Conservation (phyloP, 768 basidiomycete genomes). For the Boletus sensibilis region DNA sequence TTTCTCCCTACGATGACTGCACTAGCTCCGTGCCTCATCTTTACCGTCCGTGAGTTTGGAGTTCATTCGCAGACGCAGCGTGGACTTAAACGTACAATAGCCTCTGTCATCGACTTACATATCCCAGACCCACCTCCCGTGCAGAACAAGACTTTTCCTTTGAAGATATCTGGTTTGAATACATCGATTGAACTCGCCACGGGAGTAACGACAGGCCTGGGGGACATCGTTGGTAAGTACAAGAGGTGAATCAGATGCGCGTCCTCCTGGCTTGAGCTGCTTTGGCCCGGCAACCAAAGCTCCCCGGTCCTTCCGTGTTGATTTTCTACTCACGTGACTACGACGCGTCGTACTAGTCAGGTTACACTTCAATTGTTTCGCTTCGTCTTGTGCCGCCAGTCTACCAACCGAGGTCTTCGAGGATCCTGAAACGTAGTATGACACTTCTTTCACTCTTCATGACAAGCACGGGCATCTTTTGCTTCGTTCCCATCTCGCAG, state of each 20-base stretch:
- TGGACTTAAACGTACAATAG: conserved; percentile 54
- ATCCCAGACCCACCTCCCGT: conserved; percentile 94
- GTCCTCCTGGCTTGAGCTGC: too few relatives aligned
- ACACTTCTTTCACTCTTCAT: conserved; percentile 24
- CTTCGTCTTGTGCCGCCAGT: neutral
- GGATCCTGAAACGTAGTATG: conserved; percentile 4
- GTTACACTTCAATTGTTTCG: neutral
- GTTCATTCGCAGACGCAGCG: neutral
- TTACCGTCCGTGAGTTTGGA: conserved; percentile 7
- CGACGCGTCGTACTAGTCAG: conserved; percentile 11
- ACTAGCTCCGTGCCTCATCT: conserved; percentile 84
- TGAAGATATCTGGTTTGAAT: conserved; percentile 82
- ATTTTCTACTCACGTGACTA: conserved; percentile 24
- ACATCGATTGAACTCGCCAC: conserved; percentile 53
- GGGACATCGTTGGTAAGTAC: conserved; percentile 36
- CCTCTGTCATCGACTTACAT: conserved; percentile 83
- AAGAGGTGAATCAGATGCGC: neutral
- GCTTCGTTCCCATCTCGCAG: conserved; percentile 27
- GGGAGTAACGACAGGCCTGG: conserved; percentile 43
- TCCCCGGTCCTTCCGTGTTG: conserved; percentile 1
- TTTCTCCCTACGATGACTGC: conserved; percentile 86
- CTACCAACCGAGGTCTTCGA: neutral
- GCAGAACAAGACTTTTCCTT: conserved; percentile 87
- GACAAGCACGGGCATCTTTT: conserved; percentile 26
- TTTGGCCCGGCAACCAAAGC: neutral